Evolutionary conservation across 495 filamentous ascomycete genomes (phyloP).

Genomic region (Penicillium arizonense): DNA sequence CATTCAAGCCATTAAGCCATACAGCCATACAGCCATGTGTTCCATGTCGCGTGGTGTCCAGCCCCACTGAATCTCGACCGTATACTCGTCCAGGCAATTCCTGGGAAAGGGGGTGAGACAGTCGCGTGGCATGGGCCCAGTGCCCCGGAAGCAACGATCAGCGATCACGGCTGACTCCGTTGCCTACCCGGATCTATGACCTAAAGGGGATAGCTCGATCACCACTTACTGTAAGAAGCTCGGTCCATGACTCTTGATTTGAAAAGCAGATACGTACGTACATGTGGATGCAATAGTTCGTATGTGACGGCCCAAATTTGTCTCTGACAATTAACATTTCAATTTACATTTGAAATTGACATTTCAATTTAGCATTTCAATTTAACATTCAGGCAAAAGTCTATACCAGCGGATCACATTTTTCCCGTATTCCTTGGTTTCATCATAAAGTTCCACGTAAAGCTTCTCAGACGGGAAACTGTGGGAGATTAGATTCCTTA

Average conservation of each 20-base stretch:
- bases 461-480: neutral
- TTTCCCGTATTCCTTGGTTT: constrained; percentile 7
- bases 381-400: neutral
- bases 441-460: neutral
- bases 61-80: constrained; percentile 11
- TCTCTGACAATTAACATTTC: neutral
- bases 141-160: constrained; percentile 7
- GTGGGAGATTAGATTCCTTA: neutral
- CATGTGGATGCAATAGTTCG: neutral
- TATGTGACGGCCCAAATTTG: no score
- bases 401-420: constrained; percentile 1
- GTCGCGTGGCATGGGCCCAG: constrained; percentile 10
- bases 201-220: constrained; percentile 9
- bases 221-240: neutral
- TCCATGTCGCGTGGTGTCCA: neutral
- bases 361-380: no score
- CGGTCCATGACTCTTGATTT: neutral
- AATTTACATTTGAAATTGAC: no score
- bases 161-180: constrained; percentile 12
- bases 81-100: neutral
- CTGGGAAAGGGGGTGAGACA: constrained; percentile 3
- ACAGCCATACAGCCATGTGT: neutral
- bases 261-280: neutral
- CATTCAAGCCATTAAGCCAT: no score
- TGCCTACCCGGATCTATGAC: constrained; percentile 11